phyloP scores from a whole-genome alignment of 306 rosid genomes.

The Quillaja saponaria region DNA sequence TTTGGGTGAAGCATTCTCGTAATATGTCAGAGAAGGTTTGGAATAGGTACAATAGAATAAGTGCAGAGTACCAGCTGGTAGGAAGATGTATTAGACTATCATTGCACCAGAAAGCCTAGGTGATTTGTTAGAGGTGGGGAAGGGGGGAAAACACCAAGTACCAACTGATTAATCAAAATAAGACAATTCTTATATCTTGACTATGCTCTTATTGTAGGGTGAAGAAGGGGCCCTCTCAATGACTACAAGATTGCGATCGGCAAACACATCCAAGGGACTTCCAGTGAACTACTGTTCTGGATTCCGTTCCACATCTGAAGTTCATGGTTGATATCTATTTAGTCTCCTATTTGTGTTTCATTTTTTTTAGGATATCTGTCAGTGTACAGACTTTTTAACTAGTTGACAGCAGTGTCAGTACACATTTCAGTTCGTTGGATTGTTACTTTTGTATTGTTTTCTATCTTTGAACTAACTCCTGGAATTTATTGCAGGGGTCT shows the following conservation, averaged over 20 bases:
- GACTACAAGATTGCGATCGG: conserved; percentile 84
- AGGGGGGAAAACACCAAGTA: no score
- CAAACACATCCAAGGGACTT: conserved; percentile 56
- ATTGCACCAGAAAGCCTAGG: no score
- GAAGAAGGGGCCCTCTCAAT: conserved; percentile 98
- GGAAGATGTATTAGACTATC: no score
- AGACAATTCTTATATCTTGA: conserved; percentile 27
- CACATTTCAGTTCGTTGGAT: conserved; percentile 18
- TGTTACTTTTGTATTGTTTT: conserved; percentile 22
- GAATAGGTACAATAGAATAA: no score
- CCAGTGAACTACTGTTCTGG: conserved; percentile 97
- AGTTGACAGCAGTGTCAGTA: conserved; percentile 2
- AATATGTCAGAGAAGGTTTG: conserved; percentile 23
- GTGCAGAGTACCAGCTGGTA: no score
- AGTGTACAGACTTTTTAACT: neutral
- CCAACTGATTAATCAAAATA: conserved; percentile 15
- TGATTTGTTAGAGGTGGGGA: no score
- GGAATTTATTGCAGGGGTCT: conserved; percentile 59
- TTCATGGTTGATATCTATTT: conserved; percentile 57
- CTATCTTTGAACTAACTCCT: neutral
- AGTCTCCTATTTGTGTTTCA: conserved; percentile 23
- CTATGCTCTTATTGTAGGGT: conserved; percentile 57
- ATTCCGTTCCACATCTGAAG: conserved; percentile 63
- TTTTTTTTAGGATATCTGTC: neutral
- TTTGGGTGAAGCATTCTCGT: conserved; percentile 18